A percentile compares a stretch with the other conserved stretches of the same genome.
Evolutionary conservation across 75 land plant genomes (phyloP).

Genomic region (Pinus taeda): DNA sequence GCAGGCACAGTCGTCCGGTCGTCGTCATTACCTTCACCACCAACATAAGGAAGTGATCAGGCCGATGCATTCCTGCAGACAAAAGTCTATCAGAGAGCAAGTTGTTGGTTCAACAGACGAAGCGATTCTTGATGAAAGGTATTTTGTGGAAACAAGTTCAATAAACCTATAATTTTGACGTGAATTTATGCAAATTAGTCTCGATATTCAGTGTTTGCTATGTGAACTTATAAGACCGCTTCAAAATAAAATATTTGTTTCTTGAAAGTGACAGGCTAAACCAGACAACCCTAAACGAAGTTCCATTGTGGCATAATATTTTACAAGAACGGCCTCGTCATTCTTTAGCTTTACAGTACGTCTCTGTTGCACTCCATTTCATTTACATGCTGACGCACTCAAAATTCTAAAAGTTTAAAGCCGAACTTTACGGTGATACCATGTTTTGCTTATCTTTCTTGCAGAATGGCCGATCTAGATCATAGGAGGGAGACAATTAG

Average conservation of each 20-base stretch:
- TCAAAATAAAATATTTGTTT: too few species aligned
- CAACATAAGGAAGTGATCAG: neutral
- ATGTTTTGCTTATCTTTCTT: neutral
- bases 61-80: neutral
- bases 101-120: neutral
- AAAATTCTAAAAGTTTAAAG: too few species aligned
- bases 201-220: too few species aligned
- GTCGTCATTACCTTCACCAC: neutral
- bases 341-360: neutral
- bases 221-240: too few species aligned
- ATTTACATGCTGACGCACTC: neutral
- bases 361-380: neutral
- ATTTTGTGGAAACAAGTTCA: neutral
- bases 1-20: neutral
- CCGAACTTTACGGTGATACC: too few species aligned
- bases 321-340: constrained; percentile 4
- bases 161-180: too few species aligned
- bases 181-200: too few species aligned
- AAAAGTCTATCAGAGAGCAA: neutral
- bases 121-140: neutral
- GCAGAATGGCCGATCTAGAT: constrained; percentile 9
- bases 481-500: neutral
- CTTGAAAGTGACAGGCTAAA: neutral
- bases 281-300: neutral
- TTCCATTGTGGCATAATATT: neutral